Percentiles rank a stretch among this genome's conserved stretches.
These are phyloP conservation scores for Sporisorium exsertum DNA, from an alignment of 1,284 basidiomycete genomes.

Conservation along the genomic window DNA sequence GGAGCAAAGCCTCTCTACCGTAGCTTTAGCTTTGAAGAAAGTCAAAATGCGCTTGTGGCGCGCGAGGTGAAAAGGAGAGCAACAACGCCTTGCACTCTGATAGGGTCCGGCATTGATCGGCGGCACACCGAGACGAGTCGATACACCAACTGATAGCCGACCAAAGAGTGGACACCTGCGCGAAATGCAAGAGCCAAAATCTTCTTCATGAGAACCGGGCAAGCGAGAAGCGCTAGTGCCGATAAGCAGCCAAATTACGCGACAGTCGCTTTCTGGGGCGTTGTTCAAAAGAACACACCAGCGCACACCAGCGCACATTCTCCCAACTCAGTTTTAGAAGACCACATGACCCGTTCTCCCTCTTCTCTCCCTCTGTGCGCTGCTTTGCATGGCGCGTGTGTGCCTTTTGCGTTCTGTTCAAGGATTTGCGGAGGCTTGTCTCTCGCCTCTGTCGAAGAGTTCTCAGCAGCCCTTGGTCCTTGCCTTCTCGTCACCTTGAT, in stretches of 20 bases:
- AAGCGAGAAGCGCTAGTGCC: constrained; percentile 2
- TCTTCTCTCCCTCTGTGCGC: neutral
- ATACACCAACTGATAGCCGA: neutral
- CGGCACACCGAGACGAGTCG: constrained; percentile 22
- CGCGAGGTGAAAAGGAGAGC: neutral
- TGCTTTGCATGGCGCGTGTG: neutral
- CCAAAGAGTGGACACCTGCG: no score
- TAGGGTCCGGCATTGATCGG: constrained; percentile 28
- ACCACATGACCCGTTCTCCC: neutral
- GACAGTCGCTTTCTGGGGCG: no score
- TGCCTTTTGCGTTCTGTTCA: neutral
- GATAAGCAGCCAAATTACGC: neutral
- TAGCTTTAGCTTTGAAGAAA: neutral
- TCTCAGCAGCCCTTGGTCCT: no score
- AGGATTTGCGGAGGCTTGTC: no score
- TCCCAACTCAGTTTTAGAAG: neutral
- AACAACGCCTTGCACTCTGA: neutral
- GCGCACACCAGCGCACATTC: neutral
- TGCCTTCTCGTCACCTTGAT: no score
- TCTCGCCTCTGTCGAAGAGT: no score
- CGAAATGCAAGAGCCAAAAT: neutral
- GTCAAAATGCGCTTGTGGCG: neutral
- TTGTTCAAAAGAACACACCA: neutral
- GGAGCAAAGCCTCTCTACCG: neutral
- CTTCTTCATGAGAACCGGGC: no score